Conservation (phyloP, 2,329 filamentous ascomycete genomes). For the Colletotrichum caudatum region DNA sequence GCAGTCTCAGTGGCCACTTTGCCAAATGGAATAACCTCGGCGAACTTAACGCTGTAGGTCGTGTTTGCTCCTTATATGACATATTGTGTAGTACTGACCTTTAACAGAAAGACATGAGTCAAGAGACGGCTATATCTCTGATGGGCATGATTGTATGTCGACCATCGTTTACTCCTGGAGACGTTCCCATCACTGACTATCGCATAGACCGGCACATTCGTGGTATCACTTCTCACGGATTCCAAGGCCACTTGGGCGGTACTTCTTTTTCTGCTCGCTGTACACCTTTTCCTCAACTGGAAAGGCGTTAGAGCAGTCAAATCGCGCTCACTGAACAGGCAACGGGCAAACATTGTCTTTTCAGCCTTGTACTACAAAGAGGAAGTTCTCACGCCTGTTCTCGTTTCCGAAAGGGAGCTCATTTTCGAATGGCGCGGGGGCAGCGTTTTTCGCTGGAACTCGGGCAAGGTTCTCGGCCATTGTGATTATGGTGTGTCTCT, state of each 20-base stretch:
- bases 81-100: background rate
- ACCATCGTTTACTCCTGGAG: too few species aligned
- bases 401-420: conserved; percentile 18
- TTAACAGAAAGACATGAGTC: conserved; percentile 31
- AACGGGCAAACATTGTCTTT: conserved; percentile 34
- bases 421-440: conserved; percentile 34
- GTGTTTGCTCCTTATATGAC: fast-evolving
- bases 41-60: conserved; percentile 30
- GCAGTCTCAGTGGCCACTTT: conserved; percentile 38
- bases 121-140: conserved; percentile 36
- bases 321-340: conserved; percentile 30
- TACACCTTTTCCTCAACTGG: conserved; percentile 35
- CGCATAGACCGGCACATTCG: conserved; percentile 14
- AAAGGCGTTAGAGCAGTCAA: conserved; percentile 36
- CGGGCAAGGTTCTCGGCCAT: conserved; percentile 10
- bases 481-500: conserved; percentile 34
- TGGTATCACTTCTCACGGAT: conserved; percentile 24
- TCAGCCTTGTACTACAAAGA: conserved; percentile 24
- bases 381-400: conserved; percentile 17
- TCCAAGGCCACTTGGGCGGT: conserved; percentile 18
- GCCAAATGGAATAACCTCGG: conserved; percentile 39
- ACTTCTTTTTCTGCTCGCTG: conserved; percentile 17
- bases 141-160: conserved; percentile 38
- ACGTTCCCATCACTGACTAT: background rate
- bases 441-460: conserved; percentile 32